Evolutionary conservation across 306 rosid species (phyloP).

Genomic region (Pterocarpus santalinus): DNA sequence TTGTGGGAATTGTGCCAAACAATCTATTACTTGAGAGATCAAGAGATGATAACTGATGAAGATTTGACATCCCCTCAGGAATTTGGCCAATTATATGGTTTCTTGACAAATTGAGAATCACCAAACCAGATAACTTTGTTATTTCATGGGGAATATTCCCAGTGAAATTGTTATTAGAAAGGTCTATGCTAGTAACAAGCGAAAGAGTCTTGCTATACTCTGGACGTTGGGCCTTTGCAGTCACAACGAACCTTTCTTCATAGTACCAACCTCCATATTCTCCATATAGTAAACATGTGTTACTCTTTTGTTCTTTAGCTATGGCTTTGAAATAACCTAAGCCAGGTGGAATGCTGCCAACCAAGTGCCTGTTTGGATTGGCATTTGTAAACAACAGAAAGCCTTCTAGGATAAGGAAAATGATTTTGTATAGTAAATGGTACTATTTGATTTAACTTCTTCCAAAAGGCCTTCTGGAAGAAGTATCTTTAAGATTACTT

Average conservation of each 20-base stretch:
- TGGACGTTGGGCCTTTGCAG: background rate
- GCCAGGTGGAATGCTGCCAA: constrained; percentile 53
- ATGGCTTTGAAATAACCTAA: constrained; percentile 49
- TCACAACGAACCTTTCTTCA: constrained; percentile 47
- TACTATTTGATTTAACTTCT: no score
- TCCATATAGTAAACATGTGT: constrained; percentile 9
- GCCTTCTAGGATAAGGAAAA: no score
- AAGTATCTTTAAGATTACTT: no score
- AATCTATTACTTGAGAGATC: constrained; percentile 59
- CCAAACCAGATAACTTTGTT: constrained; percentile 54
- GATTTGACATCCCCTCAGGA: constrained; percentile 49
- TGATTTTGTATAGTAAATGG: no score
- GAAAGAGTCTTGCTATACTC: constrained; percentile 51
- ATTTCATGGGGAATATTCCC: constrained; percentile 55
- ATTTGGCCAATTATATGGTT: constrained; percentile 57
- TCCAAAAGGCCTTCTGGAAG: no score
- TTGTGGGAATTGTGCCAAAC: constrained; percentile 53
- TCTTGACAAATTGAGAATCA: constrained; percentile 51
- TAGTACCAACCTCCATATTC: background rate
- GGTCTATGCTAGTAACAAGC: constrained; percentile 57
- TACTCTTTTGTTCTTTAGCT: background rate
- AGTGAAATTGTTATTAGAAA: constrained; percentile 56
- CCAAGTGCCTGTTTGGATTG: no score
- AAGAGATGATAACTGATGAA: constrained; percentile 50
- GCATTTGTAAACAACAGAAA: no score